These are phyloP conservation scores for Sapria himalayana DNA, from an alignment of 345 rosid species.

Conservation along the genomic window DNA sequence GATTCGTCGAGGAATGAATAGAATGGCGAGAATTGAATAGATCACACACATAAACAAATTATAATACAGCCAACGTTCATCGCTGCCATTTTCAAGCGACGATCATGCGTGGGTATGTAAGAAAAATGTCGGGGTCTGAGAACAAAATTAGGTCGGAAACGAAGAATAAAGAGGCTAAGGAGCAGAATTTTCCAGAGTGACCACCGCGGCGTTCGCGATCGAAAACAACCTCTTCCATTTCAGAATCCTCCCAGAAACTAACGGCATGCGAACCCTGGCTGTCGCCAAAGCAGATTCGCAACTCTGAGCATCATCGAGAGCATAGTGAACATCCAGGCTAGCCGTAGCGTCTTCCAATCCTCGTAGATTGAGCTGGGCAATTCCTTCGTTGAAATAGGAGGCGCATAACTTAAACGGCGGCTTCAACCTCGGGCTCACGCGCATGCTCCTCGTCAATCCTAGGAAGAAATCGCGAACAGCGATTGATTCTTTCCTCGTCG, in stretches of 20 bases:
- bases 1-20: no score
- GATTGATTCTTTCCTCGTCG: background rate
- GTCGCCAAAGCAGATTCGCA: conserved; percentile 5
- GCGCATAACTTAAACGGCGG: conserved; percentile 4
- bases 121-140: no score
- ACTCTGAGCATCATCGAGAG: conserved; percentile 1
- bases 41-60: no score
- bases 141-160: no score
- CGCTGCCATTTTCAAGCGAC: no score
- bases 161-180: no score
- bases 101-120: no score
- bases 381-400: background rate
- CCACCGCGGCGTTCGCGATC: conserved; percentile 3
- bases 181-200: conserved; percentile 2
- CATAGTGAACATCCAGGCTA: conserved; percentile 11
- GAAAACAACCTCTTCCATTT: conserved; percentile 5
- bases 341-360: conserved; percentile 6
- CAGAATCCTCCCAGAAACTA: background rate
- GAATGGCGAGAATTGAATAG: no score
- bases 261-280: background rate
- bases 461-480: background rate
- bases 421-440: background rate
- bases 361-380: background rate
- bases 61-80: no score
- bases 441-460: background rate